phyloP scores from a whole-genome alignment of 2,329 filamentous ascomycete genomes.

The Colletotrichum sp. region DNA sequence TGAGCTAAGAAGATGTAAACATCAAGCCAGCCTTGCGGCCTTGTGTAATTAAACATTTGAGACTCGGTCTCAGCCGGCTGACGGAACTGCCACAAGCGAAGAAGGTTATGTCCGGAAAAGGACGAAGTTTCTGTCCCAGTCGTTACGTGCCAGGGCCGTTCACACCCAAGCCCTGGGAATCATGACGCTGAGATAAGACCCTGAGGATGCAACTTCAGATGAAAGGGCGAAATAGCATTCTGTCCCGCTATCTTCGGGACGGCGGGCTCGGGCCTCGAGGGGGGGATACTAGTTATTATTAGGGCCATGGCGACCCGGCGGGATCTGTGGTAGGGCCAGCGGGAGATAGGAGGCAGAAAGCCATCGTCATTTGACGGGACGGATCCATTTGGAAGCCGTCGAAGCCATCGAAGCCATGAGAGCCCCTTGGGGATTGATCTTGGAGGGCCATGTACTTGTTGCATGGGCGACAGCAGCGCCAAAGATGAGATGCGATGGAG shows the following conservation, averaged over 20 bases:
- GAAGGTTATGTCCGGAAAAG: not conserved
- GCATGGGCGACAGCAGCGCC: not conserved
- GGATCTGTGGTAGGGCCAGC: slow-evolving; percentile 4
- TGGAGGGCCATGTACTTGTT: not conserved
- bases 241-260: not conserved
- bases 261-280: not conserved
- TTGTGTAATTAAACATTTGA: slow-evolving; percentile 11
- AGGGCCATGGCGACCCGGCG: not conserved
- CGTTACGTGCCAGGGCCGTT: not conserved
- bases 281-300: not conserved
- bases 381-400: not conserved
- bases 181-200: not conserved
- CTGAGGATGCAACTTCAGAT: not conserved
- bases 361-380: not conserved
- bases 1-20: not conserved
- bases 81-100: not conserved
- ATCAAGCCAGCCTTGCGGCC: not conserved
- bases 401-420: not conserved
- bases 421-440: not conserved
- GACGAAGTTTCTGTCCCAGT: not conserved
- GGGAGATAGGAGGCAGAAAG: not conserved
- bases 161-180: not conserved
- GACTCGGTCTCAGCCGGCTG: slow-evolving; percentile 5
- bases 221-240: not conserved
- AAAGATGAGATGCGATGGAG: not conserved